These are phyloP conservation scores for Rhizopogon parksii DNA, from an alignment of 1,284 basidiomycete species.

Conservation along the genomic window DNA sequence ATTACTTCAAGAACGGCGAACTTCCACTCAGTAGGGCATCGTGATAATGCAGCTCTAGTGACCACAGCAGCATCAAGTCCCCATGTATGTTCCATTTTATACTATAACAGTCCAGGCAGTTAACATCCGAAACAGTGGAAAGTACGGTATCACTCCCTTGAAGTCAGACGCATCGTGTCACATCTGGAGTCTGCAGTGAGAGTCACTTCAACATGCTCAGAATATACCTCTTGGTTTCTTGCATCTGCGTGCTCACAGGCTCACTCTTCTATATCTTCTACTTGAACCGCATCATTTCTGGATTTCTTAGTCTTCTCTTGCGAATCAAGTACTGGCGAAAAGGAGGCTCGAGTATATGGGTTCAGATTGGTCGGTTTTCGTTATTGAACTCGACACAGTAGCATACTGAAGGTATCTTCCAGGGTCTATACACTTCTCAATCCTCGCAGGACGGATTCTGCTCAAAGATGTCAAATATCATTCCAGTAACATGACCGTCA, in stretches of 20 bases:
- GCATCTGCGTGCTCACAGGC: constrained; percentile 64
- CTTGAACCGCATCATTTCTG: constrained; percentile 79
- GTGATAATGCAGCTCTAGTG: too few species aligned
- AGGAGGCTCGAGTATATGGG: constrained; percentile 63
- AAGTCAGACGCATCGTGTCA: background rate
- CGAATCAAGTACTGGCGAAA: constrained; percentile 69
- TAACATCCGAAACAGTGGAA: background rate
- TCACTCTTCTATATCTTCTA: constrained; percentile 82
- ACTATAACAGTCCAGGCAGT: too few species aligned
- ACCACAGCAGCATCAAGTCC: too few species aligned
- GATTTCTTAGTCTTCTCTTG: constrained; percentile 51
- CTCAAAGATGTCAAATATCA: constrained; percentile 84
- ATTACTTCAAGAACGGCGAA: too few species aligned
- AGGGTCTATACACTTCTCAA: constrained; percentile 85
- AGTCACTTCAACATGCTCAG: constrained; percentile 41
- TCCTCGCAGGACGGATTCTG: constrained; percentile 80
- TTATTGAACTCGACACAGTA: background rate
- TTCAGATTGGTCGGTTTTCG: constrained; percentile 59
- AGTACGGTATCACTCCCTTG: background rate
- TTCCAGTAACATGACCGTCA: constrained; percentile 83
- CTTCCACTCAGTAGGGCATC: too few species aligned
- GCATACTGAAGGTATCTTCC: background rate
- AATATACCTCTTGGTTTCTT: constrained; percentile 60
- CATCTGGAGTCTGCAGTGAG: background rate
- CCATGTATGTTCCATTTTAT: too few species aligned